Evolutionary conservation across 2,329 filamentous ascomycete species (phyloP).

Genomic region (Didymella pomorum): DNA sequence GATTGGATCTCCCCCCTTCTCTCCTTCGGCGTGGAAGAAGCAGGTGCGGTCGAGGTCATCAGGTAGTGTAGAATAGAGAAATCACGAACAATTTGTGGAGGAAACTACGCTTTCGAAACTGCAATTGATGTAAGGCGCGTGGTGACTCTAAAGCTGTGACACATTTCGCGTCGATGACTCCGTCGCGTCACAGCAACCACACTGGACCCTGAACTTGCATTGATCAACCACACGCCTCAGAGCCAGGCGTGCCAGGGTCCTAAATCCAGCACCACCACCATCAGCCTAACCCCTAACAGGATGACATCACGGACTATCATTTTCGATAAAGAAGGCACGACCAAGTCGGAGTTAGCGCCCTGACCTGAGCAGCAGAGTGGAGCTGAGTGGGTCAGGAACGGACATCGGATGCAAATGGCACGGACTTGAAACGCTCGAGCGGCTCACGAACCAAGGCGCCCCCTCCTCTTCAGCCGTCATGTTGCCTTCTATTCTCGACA

Average conservation of each 20-base stretch:
- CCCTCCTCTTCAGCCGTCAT: slow-evolving; percentile 19
- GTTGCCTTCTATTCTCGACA: slow-evolving; percentile 30
- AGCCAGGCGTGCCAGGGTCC: slow-evolving; percentile 6
- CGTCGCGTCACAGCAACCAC: slow-evolving; percentile 9
- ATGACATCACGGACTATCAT: slow-evolving; percentile 18
- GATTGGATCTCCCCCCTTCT: slow-evolving; percentile 49
- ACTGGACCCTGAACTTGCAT: slow-evolving; percentile 7
- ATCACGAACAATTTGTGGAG: slow-evolving; percentile 29
- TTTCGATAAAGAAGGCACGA: slow-evolving; percentile 18
- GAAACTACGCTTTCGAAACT: slow-evolving; percentile 16
- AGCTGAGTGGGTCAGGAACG: slow-evolving; percentile 16
- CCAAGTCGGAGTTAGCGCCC: slow-evolving; percentile 17
- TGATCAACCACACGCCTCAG: slow-evolving; percentile 5
- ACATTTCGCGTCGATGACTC: slow-evolving; percentile 16
- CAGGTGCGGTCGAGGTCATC: slow-evolving; percentile 46
- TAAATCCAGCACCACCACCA: slow-evolving; percentile 8
- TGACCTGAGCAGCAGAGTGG: slow-evolving; percentile 16
- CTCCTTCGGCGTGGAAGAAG: slow-evolving; percentile 26
- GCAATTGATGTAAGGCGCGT: slow-evolving; percentile 9
- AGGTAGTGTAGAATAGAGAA: slow-evolving; percentile 43
- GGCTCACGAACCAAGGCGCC: slow-evolving; percentile 15
- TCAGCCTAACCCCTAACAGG: slow-evolving; percentile 17
- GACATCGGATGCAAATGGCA: slow-evolving; percentile 22
- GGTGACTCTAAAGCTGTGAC: slow-evolving; percentile 18
- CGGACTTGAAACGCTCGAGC: slow-evolving; percentile 24